Evolutionary conservation across 1,284 basidiomycete species (phyloP).

Genomic region (Singerocomus inundabilis): DNA sequence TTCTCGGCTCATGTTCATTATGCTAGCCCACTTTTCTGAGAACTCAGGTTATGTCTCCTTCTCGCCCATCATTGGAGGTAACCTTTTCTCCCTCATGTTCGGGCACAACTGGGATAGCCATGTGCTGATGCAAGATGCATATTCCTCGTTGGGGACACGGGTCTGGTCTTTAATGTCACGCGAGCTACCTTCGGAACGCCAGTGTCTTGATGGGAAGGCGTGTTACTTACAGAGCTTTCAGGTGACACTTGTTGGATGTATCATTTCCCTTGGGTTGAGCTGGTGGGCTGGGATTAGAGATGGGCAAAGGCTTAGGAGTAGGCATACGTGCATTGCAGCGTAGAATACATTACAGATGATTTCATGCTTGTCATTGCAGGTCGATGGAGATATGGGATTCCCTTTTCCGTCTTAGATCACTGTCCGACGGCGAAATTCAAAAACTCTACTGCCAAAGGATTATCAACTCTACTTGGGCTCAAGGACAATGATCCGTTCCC

Average conservation of each 20-base stretch:
- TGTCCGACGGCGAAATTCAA: too few relatives aligned
- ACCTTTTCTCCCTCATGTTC: constrained; percentile 83
- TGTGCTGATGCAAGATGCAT: constrained; percentile 31
- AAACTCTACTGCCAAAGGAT: too few relatives aligned
- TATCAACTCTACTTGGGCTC: too few relatives aligned
- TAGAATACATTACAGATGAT: neutral
- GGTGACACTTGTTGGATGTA: constrained; percentile 45
- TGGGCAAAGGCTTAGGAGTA: constrained; percentile 12
- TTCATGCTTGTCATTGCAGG: too few relatives aligned
- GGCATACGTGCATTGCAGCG: neutral
- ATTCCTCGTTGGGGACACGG: neutral
- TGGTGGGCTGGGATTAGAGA: constrained; percentile 46
- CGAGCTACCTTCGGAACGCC: constrained; percentile 35
- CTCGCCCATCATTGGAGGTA: constrained; percentile 78
- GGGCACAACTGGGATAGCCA: constrained; percentile 79
- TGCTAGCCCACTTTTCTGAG: constrained; percentile 67
- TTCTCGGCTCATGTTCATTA: neutral
- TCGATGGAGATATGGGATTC: too few relatives aligned
- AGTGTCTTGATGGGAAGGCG: constrained; percentile 45
- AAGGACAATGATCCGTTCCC: too few relatives aligned
- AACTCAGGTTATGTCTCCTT: constrained; percentile 85
- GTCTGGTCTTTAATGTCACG: constrained; percentile 14
- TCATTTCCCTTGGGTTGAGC: constrained; percentile 42
- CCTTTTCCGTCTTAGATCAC: too few relatives aligned
- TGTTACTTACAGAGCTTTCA: constrained; percentile 48